Conservation (phyloP, 768 basidiomycete species). For the Boletellus ananas region DNA sequence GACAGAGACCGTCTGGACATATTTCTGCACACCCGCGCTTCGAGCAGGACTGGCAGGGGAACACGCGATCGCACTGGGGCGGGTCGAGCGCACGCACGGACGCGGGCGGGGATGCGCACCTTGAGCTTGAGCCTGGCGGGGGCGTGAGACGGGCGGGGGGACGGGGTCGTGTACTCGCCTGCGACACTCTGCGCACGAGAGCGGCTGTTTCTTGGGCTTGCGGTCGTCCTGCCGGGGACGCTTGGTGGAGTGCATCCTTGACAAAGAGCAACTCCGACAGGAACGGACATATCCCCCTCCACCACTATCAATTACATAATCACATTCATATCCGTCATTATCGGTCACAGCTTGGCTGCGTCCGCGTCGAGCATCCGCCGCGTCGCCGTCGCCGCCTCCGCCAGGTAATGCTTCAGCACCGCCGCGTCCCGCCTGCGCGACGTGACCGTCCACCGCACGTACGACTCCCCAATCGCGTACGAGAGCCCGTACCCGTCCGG, state of each 20-base stretch:
- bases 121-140: constrained; percentile 48
- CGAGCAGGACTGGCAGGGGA: constrained; percentile 64
- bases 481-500: constrained; percentile 88
- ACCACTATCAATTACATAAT: constrained; percentile 27
- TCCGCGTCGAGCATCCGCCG: constrained; percentile 58
- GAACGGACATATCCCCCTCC: constrained; percentile 19
- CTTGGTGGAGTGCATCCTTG: constrained; percentile 32
- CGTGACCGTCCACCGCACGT: constrained; percentile 91
- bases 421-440: constrained; percentile 53
- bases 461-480: constrained; percentile 82
- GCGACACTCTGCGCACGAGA: constrained; percentile 63
- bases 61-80: constrained; percentile 56
- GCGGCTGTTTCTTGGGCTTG: constrained; percentile 38
- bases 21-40: constrained; percentile 63
- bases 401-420: constrained; percentile 65
- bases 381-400: constrained; percentile 77
- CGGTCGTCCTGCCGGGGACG: constrained; percentile 39
- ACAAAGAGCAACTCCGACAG: constrained; percentile 22
- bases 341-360: neutral
- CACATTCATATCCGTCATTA: constrained; percentile 16
- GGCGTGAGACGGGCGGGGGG: no score
- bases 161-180: constrained; percentile 35
- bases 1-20: constrained; percentile 50
- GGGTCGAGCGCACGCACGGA: constrained; percentile 7
- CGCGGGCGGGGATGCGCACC: constrained; percentile 29